A percentile compares a stretch with the other conserved stretches of the same genome.
These are phyloP conservation scores for Aureobasidium zeae DNA, from an alignment of 2,329 filamentous ascomycete genomes.

Conservation along the genomic window DNA sequence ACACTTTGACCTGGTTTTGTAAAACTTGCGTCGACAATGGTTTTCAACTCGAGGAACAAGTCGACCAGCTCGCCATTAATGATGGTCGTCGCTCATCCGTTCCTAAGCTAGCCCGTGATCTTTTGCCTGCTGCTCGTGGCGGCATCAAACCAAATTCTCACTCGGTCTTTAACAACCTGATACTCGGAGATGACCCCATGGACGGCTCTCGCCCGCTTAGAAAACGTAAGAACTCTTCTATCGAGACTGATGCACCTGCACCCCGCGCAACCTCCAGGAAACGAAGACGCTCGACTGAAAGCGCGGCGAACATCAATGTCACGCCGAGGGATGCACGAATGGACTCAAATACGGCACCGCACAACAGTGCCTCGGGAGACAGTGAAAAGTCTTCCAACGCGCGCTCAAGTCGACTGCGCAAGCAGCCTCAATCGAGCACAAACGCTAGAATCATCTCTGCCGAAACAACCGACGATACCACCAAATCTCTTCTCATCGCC, in stretches of 20 bases:
- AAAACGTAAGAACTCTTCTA: conserved; percentile 75
- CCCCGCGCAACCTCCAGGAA: conserved; percentile 32
- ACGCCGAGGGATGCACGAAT: conserved; percentile 18
- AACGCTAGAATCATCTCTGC: conserved; percentile 30
- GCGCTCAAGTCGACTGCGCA: conserved; percentile 40
- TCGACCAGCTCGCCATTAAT: conserved; percentile 33
- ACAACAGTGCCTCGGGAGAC: conserved; percentile 20
- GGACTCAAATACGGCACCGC: conserved; percentile 13
- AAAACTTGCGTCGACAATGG: conserved; percentile 46
- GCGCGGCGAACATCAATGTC: conserved; percentile 21
- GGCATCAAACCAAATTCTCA: conserved; percentile 59
- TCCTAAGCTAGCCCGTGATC: conserved; percentile 56
- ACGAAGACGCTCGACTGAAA: conserved; percentile 32
- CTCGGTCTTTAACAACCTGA: conserved; percentile 66
- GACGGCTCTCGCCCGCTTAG: conserved; percentile 70
- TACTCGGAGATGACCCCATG: conserved; percentile 61
- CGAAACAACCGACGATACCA: conserved; percentile 26
- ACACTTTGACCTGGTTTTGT: conserved; percentile 54
- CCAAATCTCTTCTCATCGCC: conserved; percentile 46
- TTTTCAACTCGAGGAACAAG: conserved; percentile 35
- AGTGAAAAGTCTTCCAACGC: conserved; percentile 24
- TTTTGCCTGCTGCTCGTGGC: conserved; percentile 60
- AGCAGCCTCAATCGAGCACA: conserved; percentile 43
- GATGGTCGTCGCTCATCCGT: conserved; percentile 48
- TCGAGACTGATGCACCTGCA: conserved; percentile 45